These are phyloP conservation scores for Chalaropsis ovoidea DNA, from an alignment of 2,329 filamentous ascomycete species.

Conservation along the genomic window DNA sequence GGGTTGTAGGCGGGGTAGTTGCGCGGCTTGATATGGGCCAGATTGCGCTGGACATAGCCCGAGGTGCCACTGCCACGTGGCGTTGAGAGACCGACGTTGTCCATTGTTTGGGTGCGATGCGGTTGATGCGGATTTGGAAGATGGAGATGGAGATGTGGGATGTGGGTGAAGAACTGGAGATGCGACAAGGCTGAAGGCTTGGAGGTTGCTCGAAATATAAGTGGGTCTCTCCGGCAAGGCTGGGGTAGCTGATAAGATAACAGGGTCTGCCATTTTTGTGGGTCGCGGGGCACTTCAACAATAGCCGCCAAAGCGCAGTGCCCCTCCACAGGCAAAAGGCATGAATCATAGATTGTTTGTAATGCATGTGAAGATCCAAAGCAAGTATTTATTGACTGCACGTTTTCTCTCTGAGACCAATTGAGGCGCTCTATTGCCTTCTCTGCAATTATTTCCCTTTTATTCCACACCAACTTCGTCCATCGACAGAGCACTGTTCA, in stretches of 20 bases:
- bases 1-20: slow-evolving; percentile 56
- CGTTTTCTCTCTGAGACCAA: neutral
- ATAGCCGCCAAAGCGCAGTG: neutral
- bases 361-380: neutral
- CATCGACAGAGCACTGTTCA: no score
- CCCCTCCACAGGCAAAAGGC: neutral
- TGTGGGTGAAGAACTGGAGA: neutral
- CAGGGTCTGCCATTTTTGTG: neutral
- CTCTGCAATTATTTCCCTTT: no score
- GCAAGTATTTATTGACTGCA: neutral
- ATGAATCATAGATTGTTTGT: slow-evolving; percentile 7
- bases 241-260: slow-evolving; percentile 23
- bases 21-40: slow-evolving; percentile 76
- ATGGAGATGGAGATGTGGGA: neutral
- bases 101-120: slow-evolving; percentile 7
- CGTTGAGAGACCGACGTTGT: slow-evolving; percentile 91
- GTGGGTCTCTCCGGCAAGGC: slow-evolving; percentile 16
- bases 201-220: slow-evolving; percentile 9
- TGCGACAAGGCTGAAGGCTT: slow-evolving; percentile 19
- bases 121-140: neutral
- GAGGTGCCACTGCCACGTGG: slow-evolving; percentile 92
- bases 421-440: neutral
- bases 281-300: slow-evolving; percentile 10
- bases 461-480: neutral
- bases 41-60: slow-evolving; percentile 93